These are phyloP conservation scores for Macroventuria anomochaeta DNA, from an alignment of 2,329 filamentous ascomycete genomes.

Conservation along the genomic window DNA sequence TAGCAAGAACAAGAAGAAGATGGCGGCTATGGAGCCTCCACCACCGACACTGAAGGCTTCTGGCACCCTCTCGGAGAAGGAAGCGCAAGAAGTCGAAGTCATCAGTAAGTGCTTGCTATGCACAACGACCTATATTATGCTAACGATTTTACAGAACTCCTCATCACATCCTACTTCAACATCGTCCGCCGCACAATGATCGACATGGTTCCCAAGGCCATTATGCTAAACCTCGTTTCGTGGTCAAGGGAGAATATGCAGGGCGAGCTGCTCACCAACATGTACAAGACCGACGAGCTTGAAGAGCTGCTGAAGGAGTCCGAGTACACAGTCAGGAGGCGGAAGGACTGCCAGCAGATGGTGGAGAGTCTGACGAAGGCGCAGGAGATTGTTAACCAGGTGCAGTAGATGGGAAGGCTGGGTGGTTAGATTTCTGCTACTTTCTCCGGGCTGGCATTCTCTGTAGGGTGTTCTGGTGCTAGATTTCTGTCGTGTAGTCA, in stretches of 20 bases:
- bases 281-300: conserved; percentile 90
- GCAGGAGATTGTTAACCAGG: conserved; percentile 91
- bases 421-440: conserved; percentile 19
- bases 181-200: conserved; percentile 99
- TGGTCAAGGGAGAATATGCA: conserved; percentile 99
- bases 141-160: conserved; percentile 68
- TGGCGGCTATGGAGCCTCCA: conserved; percentile 97
- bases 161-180: conserved; percentile 97
- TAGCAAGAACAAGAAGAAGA: conserved; percentile 99
- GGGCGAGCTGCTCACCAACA: conserved; percentile 91
- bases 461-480: conserved; percentile 30
- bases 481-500: conserved; percentile 22
- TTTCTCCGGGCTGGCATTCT: conserved; percentile 28
- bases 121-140: neutral
- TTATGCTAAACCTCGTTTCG: conserved; percentile 97
- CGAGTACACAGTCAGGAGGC: conserved; percentile 90
- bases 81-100: conserved; percentile 95
- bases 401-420: conserved; percentile 46
- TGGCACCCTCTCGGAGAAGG: conserved; percentile 90
- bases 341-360: conserved; percentile 99
- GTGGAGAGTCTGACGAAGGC: conserved; percentile 90
- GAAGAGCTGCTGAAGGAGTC: conserved; percentile 97
- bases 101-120: conserved; percentile 74
- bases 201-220: conserved; percentile 99
- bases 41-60: conserved; percentile 93